Conservation (phyloP, 2,329 filamentous ascomycete genomes). For the Trichophyton equinum region DNA sequence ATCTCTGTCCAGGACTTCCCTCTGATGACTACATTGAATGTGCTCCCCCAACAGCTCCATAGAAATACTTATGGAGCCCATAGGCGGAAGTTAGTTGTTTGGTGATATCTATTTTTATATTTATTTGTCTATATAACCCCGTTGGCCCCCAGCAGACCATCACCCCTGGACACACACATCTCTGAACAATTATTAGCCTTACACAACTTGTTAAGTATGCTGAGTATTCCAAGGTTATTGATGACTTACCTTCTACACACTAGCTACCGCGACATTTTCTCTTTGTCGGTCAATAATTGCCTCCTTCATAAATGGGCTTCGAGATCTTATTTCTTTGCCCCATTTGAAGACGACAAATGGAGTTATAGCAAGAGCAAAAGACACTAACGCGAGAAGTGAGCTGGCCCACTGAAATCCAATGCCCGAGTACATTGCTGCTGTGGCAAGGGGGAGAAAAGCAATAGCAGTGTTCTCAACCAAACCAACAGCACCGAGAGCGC, state of each 20-base stretch:
- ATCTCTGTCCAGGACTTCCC: too few relatives aligned
- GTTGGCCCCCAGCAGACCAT: too few relatives aligned
- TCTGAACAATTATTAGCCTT: too few relatives aligned
- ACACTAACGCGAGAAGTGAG: conserved; percentile 13
- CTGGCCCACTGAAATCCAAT: conserved; percentile 18
- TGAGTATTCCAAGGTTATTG: too few relatives aligned
- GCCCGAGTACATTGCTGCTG: conserved; percentile 12
- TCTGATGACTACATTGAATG: too few relatives aligned
- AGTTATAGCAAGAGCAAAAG: not conserved
- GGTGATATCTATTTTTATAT: too few relatives aligned
- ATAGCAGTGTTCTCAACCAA: not conserved
- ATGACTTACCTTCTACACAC: not conserved
- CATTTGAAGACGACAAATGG: conserved; percentile 5
- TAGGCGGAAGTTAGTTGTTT: too few relatives aligned
- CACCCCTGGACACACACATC: too few relatives aligned
- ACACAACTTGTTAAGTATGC: too few relatives aligned
- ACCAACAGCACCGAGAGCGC: conserved; percentile 41
- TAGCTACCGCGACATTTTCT: not conserved
- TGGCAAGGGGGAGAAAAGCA: conserved; percentile 16
- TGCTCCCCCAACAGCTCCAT: too few relatives aligned
- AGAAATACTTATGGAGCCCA: too few relatives aligned
- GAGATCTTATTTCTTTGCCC: not conserved
- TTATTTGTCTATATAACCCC: too few relatives aligned
- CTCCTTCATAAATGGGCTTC: not conserved
- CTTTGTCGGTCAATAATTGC: not conserved